Conservation (phyloP, 2,329 filamentous ascomycete species). For the Davidsoniella australis region DNA sequence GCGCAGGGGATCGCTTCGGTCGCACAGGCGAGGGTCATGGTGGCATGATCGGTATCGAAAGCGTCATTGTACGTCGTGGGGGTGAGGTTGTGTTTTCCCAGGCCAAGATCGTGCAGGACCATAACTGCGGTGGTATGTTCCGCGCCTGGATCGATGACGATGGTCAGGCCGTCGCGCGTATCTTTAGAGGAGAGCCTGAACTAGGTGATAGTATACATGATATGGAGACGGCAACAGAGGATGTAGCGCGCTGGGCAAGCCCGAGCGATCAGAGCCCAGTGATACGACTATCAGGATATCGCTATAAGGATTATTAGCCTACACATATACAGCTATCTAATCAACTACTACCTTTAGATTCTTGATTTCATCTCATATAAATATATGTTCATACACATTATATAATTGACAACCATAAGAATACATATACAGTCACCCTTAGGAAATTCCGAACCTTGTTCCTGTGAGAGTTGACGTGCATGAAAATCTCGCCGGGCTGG, state of each 20-base stretch:
- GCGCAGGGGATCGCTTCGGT: slow-evolving; percentile 57
- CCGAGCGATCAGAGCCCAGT: slow-evolving; percentile 4
- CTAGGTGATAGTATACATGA: slow-evolving; percentile 1
- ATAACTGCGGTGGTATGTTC: slow-evolving; percentile 81
- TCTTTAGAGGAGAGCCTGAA: slow-evolving; percentile 19
- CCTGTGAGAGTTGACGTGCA: too few relatives aligned
- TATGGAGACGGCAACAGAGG: slow-evolving; percentile 5
- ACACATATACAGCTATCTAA: neutral
- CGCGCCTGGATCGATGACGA: slow-evolving; percentile 55
- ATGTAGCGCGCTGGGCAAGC: slow-evolving; percentile 1
- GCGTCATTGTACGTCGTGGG: slow-evolving; percentile 29
- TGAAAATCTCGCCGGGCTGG: too few relatives aligned
- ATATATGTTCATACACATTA: too few relatives aligned
- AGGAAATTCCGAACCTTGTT: too few relatives aligned
- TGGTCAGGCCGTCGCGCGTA: slow-evolving; percentile 38
- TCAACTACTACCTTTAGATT: too few relatives aligned
- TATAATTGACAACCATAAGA: too few relatives aligned
- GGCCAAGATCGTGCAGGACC: slow-evolving; percentile 51
- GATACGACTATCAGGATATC: slow-evolving; percentile 8
- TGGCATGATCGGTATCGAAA: slow-evolving; percentile 70
- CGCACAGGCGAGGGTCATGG: slow-evolving; percentile 61
- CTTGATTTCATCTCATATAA: neutral
- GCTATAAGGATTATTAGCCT: slow-evolving; percentile 6
- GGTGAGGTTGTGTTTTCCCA: slow-evolving; percentile 26
- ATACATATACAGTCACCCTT: too few relatives aligned